A percentile compares a stretch with the other conserved stretches of the same genome.
These are phyloP conservation scores for Trichoderma sp. DNA, from an alignment of 2,329 filamentous ascomycete genomes.

Conservation along the genomic window DNA sequence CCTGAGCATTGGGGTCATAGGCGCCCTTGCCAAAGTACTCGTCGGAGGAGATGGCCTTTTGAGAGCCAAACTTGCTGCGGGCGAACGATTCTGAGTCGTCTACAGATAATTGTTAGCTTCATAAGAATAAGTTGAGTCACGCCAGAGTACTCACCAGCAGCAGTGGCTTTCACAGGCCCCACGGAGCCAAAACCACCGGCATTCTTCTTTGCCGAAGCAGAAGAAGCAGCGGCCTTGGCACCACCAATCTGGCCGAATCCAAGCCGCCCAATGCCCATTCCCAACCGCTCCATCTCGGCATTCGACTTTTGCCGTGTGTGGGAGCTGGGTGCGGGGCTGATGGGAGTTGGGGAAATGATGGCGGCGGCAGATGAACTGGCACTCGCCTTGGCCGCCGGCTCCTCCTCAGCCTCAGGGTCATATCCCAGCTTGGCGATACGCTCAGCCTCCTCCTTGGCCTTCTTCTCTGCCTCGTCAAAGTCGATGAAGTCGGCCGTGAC, in stretches of 20 bases:
- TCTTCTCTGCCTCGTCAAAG: conserved; percentile 96
- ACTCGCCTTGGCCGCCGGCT: conserved; percentile 48
- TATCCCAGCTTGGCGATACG: conserved; percentile 94
- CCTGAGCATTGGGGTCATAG: conserved; percentile 77
- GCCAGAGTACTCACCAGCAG: conserved; percentile 59
- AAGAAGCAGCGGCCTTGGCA: conserved; percentile 56
- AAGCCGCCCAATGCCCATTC: conserved; percentile 82
- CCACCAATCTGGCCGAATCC: conserved; percentile 86
- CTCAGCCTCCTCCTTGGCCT: conserved; percentile 96
- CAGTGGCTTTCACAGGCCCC: conserved; percentile 69
- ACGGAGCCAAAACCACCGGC: conserved; percentile 86
- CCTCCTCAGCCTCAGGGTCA: conserved; percentile 83
- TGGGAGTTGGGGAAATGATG: conserved; percentile 73
- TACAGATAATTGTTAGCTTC: conserved; percentile 35
- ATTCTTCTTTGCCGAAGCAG: conserved; percentile 66
- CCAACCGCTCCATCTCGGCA: conserved; percentile 83
- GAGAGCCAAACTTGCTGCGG: conserved; percentile 81
- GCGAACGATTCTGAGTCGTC: conserved; percentile 82
- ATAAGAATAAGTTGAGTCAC: neutral
- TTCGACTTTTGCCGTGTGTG: conserved; percentile 64
- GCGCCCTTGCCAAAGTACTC: conserved; percentile 94
- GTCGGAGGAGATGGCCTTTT: conserved; percentile 97
- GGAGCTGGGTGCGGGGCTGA: conserved; percentile 65
- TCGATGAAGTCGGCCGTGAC: conserved; percentile 78
- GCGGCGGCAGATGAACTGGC: conserved; percentile 58